Percentiles rank a stretch among this genome's conserved stretches.
Evolutionary conservation across 2,329 filamentous ascomycete species (phyloP).

Genomic region (Stachybotrys elegans): DNA sequence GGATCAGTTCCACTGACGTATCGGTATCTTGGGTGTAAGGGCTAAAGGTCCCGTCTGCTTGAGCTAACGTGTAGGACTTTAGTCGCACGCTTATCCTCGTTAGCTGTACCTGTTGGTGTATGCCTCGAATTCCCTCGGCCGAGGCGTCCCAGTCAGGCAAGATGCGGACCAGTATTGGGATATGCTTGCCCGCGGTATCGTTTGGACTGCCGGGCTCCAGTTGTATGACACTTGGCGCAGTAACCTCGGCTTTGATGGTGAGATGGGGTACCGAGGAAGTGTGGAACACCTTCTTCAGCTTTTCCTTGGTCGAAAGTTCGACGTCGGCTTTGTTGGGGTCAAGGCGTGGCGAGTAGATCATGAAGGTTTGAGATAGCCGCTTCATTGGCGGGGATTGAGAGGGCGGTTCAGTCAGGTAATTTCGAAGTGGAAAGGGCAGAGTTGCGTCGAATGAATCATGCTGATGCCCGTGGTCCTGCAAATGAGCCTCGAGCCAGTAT

Average conservation of each 20-base stretch:
- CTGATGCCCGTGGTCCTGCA: neutral
- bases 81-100: neutral
- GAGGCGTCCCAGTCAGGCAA: neutral
- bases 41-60: neutral
- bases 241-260: neutral
- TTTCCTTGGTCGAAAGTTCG: neutral
- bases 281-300: neutral
- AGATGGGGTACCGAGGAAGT: neutral
- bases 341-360: neutral
- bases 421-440: neutral
- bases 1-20: neutral
- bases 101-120: neutral
- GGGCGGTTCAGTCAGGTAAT: neutral
- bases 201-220: neutral
- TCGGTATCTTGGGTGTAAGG: neutral
- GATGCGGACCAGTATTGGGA: neutral
- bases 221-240: neutral
- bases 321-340: neutral
- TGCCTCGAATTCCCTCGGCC: neutral
- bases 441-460: neutral
- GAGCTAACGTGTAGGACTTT: neutral
- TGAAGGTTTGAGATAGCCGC: neutral
- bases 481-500: neutral
- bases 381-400: neutral
- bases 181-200: neutral